A percentile compares a stretch with the other conserved stretches of the same genome.
Evolutionary conservation across 805 yeast species (phyloP).

Genomic region (Ogataea ramenticola): DNA sequence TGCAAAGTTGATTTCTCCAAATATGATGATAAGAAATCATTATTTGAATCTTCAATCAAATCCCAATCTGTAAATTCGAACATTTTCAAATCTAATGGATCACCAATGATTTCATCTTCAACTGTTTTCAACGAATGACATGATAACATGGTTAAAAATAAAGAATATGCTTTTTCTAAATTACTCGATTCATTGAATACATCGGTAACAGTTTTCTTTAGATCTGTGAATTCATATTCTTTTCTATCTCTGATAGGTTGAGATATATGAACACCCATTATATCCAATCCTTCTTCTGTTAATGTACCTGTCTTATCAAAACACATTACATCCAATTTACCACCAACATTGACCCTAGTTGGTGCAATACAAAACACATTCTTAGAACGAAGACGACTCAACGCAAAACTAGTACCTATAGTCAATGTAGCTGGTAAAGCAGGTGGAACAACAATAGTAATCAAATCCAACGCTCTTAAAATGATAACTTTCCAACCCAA

Average conservation of each 20-base stretch:
- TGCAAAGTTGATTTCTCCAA: constrained; percentile 27
- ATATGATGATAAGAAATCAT: constrained; percentile 14
- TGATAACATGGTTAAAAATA: constrained; percentile 48
- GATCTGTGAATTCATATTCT: constrained; percentile 20
- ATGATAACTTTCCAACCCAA: constrained; percentile 63
- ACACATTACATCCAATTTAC: constrained; percentile 82
- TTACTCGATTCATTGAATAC: constrained; percentile 9
- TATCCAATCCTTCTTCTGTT: constrained; percentile 94
- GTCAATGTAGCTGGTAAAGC: constrained; percentile 97
- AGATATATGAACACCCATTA: constrained; percentile 45
- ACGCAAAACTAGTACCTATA: constrained; percentile 91
- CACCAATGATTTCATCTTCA: constrained; percentile 81
- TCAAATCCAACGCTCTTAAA: constrained; percentile 84
- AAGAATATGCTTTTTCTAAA: constrained; percentile 18
- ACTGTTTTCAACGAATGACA: constrained; percentile 84
- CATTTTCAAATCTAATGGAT: constrained; percentile 91
- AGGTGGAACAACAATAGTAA: constrained; percentile 97
- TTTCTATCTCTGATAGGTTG: constrained; percentile 23
- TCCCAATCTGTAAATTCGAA: constrained; percentile 82
- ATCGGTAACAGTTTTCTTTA: constrained; percentile 9
- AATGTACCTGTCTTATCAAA: constrained; percentile 97
- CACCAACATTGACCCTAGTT: constrained; percentile 91
- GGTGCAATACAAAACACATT: constrained; percentile 89
- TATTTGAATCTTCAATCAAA: constrained; percentile 57
- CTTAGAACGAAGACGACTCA: constrained; percentile 61